Evolutionary conservation across 2,329 filamentous ascomycete species (phyloP).

Genomic region (Sporothrix euskadiensis): DNA sequence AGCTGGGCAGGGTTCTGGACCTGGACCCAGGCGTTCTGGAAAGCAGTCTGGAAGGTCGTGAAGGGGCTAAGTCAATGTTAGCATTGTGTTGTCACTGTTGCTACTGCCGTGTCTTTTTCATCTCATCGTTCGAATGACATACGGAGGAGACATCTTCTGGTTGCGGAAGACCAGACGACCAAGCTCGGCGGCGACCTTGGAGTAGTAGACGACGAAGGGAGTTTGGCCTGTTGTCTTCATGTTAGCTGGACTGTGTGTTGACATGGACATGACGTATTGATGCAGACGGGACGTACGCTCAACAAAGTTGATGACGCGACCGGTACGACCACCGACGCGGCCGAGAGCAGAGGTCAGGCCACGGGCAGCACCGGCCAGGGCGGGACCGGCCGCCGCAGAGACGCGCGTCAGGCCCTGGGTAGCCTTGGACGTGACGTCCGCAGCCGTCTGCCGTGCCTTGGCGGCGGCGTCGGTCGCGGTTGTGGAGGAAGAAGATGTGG

Average conservation of each 20-base stretch:
- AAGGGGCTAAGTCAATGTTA: slow-evolving; percentile 57
- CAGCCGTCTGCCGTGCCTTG: slow-evolving; percentile 45
- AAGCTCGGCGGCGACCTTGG: slow-evolving; percentile 83
- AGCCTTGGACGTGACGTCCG: slow-evolving; percentile 62
- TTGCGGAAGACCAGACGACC: slow-evolving; percentile 82
- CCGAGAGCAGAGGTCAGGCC: slow-evolving; percentile 65
- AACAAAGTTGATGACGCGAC: slow-evolving; percentile 73
- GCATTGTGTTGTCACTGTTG: not conserved
- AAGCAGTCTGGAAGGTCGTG: slow-evolving; percentile 82
- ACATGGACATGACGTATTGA: not conserved
- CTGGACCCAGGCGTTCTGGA: slow-evolving; percentile 71
- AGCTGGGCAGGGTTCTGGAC: slow-evolving; percentile 67
- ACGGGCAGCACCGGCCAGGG: slow-evolving; percentile 70
- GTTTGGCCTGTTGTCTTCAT: slow-evolving; percentile 64
- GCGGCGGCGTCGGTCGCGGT: slow-evolving; percentile 49
- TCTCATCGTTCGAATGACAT: slow-evolving; percentile 51
- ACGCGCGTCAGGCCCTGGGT: slow-evolving; percentile 81
- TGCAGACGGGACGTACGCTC: slow-evolving; percentile 69
- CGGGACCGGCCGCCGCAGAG: slow-evolving; percentile 75
- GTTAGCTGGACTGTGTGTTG: not conserved
- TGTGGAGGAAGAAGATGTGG: slow-evolving; percentile 49
- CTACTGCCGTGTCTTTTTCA: no score
- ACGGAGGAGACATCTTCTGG: slow-evolving; percentile 95
- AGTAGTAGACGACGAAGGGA: slow-evolving; percentile 88
- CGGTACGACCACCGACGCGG: slow-evolving; percentile 81